These are phyloP conservation scores for Erythrobasidium yunnanense DNA, from an alignment of 768 basidiomycete genomes.

Conservation along the genomic window DNA sequence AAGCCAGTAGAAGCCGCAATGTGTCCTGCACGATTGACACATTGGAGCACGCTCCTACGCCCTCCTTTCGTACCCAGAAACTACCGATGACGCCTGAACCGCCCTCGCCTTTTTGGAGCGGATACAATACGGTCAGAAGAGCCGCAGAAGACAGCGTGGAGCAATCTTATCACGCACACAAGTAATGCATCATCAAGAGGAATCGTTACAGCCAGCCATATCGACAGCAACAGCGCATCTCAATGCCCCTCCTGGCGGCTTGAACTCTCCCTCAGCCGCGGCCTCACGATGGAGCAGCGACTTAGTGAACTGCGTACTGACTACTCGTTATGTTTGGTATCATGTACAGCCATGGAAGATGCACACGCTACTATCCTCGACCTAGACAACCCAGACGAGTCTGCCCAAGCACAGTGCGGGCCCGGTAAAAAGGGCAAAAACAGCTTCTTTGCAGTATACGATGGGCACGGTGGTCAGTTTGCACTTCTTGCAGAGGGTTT, in stretches of 20 bases:
- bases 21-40: not conserved
- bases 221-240: too few relatives aligned
- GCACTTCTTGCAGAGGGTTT: not conserved
- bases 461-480: slow-evolving; percentile 84
- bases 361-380: slow-evolving; percentile 50
- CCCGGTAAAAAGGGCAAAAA: slow-evolving; percentile 29
- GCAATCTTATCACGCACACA: too few relatives aligned
- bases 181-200: too few relatives aligned
- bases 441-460: slow-evolving; percentile 86
- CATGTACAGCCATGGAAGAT: slow-evolving; percentile 84
- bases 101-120: not conserved
- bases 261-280: too few relatives aligned
- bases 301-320: too few relatives aligned
- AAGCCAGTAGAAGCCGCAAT: not conserved
- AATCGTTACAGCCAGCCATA: too few relatives aligned
- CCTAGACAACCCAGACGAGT: slow-evolving; percentile 28
- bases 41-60: not conserved
- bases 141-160: too few relatives aligned
- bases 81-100: not conserved
- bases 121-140: not conserved
- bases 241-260: too few relatives aligned
- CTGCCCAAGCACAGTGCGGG: slow-evolving; percentile 27
- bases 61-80: not conserved
- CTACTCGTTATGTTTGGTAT: not conserved
- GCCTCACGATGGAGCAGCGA: too few relatives aligned